Evolutionary conservation across 331 rosid genomes (phyloP).

Genomic region (Acacia pycnantha): DNA sequence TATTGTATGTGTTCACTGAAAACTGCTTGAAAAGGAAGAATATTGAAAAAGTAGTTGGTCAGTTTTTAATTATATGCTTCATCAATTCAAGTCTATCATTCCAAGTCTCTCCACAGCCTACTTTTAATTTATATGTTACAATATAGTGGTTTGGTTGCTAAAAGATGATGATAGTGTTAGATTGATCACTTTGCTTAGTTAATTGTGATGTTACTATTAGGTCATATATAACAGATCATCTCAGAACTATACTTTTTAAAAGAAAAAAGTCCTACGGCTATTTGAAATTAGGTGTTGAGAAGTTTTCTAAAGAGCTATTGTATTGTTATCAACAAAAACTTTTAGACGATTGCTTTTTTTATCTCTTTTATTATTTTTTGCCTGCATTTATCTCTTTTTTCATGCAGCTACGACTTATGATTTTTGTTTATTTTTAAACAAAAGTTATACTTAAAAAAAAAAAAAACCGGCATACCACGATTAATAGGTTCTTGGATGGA

Average conservation of each 20-base stretch:
- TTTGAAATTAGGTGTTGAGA: neutral
- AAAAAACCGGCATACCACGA: neutral
- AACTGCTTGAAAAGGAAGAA: neutral
- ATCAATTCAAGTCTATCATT: conserved; percentile 33
- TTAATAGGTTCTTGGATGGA: neutral
- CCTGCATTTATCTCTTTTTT: neutral
- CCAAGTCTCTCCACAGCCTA: neutral
- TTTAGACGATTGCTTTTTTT: neutral
- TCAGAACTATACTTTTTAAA: neutral
- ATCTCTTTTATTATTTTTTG: neutral
- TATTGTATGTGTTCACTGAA: neutral
- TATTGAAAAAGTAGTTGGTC: neutral
- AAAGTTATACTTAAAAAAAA: neutral
- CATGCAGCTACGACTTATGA: neutral
- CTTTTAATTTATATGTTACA: neutral
- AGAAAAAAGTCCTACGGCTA: neutral
- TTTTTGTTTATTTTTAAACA: neutral
- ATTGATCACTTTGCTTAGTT: conserved; percentile 4
- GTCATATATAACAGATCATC: conserved; percentile 6
- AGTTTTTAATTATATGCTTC: conserved; percentile 30
- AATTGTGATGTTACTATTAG: conserved; percentile 1
- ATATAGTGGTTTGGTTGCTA: neutral
- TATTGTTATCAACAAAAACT: neutral
- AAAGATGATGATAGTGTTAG: neutral
- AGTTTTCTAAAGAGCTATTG: neutral